Percentiles rank a stretch among this genome's conserved stretches.
phyloP scores from a whole-genome alignment of 768 basidiomycete genomes.

The Podaxis mareebaensis region DNA sequence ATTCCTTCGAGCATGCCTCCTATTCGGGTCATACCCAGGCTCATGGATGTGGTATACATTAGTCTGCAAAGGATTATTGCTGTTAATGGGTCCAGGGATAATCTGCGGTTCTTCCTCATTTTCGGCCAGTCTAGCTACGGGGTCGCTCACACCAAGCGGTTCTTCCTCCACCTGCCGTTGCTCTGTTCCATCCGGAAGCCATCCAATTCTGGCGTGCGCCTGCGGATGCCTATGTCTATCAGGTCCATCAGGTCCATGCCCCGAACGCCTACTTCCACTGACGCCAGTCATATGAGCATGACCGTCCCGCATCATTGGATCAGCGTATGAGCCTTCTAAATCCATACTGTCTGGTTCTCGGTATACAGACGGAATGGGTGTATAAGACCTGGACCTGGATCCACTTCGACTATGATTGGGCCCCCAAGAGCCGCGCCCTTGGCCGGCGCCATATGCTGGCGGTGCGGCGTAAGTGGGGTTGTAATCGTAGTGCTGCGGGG shows the following conservation, averaged over 20 bases:
- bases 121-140: neutral
- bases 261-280: constrained; percentile 9
- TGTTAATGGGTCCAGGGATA: constrained; percentile 7
- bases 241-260: constrained; percentile 3
- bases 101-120: constrained; percentile 8
- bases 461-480: constrained; percentile 11
- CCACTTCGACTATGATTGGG: constrained; percentile 1
- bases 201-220: constrained; percentile 1
- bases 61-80: constrained; percentile 2
- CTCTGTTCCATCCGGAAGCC: neutral
- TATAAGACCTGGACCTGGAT: constrained; percentile 29
- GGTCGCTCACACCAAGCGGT: neutral
- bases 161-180: neutral
- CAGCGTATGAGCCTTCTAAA: constrained; percentile 7
- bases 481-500: constrained; percentile 7
- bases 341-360: constrained; percentile 26
- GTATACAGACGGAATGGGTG: constrained; percentile 35
- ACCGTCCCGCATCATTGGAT: neutral
- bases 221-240: constrained; percentile 1
- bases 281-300: neutral
- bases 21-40: constrained; percentile 3
- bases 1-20: neutral
- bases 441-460: neutral
- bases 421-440: constrained; percentile 10
- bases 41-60: constrained; percentile 10